phyloP scores from a whole-genome alignment of 2,329 filamentous ascomycete genomes.

The Microcyclospora pomicola region DNA sequence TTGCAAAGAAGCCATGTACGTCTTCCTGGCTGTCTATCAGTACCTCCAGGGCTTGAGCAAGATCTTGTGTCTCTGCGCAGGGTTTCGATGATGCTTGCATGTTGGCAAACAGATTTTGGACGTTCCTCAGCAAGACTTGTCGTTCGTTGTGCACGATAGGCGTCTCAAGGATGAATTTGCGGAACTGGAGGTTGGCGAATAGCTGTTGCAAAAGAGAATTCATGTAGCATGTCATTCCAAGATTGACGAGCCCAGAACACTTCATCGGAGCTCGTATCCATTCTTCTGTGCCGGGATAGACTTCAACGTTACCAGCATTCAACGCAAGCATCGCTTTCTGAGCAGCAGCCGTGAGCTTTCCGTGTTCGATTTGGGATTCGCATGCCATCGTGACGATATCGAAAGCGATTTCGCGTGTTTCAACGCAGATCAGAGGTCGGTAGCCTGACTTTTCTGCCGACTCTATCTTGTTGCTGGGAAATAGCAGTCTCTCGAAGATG shows the following conservation, averaged over 20 bases:
- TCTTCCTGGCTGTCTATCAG: conserved; percentile 92
- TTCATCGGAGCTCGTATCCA: conserved; percentile 24
- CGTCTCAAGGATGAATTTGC: conserved; percentile 59
- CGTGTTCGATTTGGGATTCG: conserved; percentile 8
- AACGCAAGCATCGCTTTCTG: conserved; percentile 4
- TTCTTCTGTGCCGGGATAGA: conserved; percentile 23
- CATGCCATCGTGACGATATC: conserved; percentile 12
- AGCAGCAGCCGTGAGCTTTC: conserved; percentile 5
- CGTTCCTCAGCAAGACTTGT: conserved; percentile 60
- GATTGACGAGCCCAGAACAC: conserved; percentile 57
- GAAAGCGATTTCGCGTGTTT: conserved; percentile 11
- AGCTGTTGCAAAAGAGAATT: conserved; percentile 90
- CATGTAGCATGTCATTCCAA: conserved; percentile 93
- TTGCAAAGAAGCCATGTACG: conserved; percentile 93
- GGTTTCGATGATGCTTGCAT: conserved; percentile 74
- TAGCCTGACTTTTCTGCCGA: neutral
- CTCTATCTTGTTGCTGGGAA: conserved; percentile 5
- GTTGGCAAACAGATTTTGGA: conserved; percentile 66
- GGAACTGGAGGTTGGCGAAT: conserved; percentile 87
- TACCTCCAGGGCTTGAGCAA: conserved; percentile 66
- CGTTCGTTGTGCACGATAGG: conserved; percentile 39
- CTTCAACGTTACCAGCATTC: conserved; percentile 2
- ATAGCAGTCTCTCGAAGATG: conserved; percentile 15
- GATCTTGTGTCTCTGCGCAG: conserved; percentile 55
- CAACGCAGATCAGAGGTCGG: conserved; percentile 7